These are phyloP conservation scores for Reutealis trisperma DNA, from an alignment of 345 rosid species.

Conservation along the genomic window DNA sequence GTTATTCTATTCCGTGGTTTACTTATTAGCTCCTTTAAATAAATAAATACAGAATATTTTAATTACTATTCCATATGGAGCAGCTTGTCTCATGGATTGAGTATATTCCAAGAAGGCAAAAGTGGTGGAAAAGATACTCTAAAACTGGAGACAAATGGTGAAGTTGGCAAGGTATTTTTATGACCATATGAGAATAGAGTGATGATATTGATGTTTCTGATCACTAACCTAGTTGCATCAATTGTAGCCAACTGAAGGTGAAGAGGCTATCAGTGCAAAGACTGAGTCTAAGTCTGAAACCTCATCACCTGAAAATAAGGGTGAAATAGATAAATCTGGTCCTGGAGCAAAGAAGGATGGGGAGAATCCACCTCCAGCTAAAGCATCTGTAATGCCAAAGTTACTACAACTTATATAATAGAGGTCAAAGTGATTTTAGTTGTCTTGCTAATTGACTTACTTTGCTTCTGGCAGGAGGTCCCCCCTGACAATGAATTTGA, in stretches of 20 bases:
- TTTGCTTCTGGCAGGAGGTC: constrained; percentile 56
- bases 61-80: constrained; percentile 29
- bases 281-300: constrained; percentile 54
- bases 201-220: neutral
- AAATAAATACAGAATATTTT: neutral
- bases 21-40: neutral
- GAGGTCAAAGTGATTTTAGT: neutral
- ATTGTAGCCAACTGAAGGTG: constrained; percentile 48
- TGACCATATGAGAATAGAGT: constrained; percentile 5
- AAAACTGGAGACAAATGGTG: constrained; percentile 78
- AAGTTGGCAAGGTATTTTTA: constrained; percentile 58
- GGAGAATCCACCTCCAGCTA: constrained; percentile 56
- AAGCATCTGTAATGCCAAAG: constrained; percentile 55
- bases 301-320: constrained; percentile 52
- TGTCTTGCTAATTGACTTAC: constrained; percentile 14
- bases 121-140: constrained; percentile 56
- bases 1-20: constrained; percentile 1
- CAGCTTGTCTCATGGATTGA: constrained; percentile 95
- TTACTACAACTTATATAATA: neutral
- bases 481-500: constrained; percentile 93
- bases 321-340: constrained; percentile 61
- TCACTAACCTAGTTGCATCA: neutral
- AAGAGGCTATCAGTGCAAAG: constrained; percentile 52
- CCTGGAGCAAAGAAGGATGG: constrained; percentile 68
- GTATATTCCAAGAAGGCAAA: constrained; percentile 86